A percentile compares a stretch with the other conserved stretches of the same genome.
phyloP scores from a whole-genome alignment of 768 basidiomycete species.

The Cyathus striatus region DNA sequence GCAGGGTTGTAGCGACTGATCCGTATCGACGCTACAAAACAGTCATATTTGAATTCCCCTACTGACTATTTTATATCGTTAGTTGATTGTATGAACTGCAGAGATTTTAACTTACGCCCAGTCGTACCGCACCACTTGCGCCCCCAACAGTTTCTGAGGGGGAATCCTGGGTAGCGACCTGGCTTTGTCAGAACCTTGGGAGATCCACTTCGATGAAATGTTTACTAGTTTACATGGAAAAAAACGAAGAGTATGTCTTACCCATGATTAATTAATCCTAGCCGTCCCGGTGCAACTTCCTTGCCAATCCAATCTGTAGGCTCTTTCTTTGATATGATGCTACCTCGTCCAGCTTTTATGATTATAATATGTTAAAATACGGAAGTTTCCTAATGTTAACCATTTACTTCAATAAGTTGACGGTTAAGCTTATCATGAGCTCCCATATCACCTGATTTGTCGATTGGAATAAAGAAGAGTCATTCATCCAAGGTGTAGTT shows the following conservation, averaged over 20 bases:
- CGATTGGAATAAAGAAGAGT: slow-evolving; percentile 69
- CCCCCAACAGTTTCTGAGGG: slow-evolving; percentile 83
- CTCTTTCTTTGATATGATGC: slow-evolving; percentile 60
- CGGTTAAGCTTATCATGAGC: slow-evolving; percentile 68
- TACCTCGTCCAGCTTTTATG: slow-evolving; percentile 47
- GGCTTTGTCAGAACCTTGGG: slow-evolving; percentile 73
- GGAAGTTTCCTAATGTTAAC: background rate
- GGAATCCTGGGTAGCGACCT: slow-evolving; percentile 74
- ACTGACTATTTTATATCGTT: too few species aligned
- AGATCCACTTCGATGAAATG: slow-evolving; percentile 43
- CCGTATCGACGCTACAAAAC: too few species aligned
- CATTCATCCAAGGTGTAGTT: slow-evolving; percentile 51
- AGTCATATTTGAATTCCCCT: too few species aligned
- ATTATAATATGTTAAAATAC: too few species aligned
- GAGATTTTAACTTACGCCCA: slow-evolving; percentile 48
- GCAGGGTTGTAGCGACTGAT: too few species aligned
- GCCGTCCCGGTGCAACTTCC: slow-evolving; percentile 65
- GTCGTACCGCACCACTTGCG: slow-evolving; percentile 64
- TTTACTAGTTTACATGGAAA: background rate
- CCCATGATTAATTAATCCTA: slow-evolving; percentile 77
- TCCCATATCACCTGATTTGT: slow-evolving; percentile 57
- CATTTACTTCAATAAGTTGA: slow-evolving; percentile 48
- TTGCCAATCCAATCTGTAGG: slow-evolving; percentile 68
- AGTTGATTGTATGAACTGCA: too few species aligned
- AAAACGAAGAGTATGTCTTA: slow-evolving; percentile 8